A percentile compares a stretch with the other conserved stretches of the same genome.
Evolutionary conservation across 164 flowering plant genomes (phyloP).

Genomic region (Houttuynia cordata): DNA sequence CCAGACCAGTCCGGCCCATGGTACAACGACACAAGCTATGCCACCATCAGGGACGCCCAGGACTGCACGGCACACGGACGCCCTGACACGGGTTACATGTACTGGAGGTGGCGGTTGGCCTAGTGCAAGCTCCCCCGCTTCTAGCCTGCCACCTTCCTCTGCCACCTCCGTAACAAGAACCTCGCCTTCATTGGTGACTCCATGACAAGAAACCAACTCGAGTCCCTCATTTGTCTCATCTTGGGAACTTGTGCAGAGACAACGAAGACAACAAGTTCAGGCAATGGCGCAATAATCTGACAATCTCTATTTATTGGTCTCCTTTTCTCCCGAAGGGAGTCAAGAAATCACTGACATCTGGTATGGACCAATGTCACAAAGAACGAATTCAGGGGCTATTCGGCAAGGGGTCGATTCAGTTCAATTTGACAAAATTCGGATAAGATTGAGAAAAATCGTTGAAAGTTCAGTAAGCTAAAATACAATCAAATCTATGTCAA

Average conservation of each 20-base stretch:
- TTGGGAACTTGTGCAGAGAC: constrained; percentile 27
- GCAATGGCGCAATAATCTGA: constrained; percentile 56
- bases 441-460: too few relatives aligned
- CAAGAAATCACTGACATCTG: constrained; percentile 41
- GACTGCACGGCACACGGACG: constrained; percentile 80
- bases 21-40: constrained; percentile 66
- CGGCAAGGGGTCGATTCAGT: too few relatives aligned
- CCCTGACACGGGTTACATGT: constrained; percentile 57
- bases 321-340: constrained; percentile 72
- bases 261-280: constrained; percentile 76
- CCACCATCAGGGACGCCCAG: constrained; percentile 73
- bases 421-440: too few relatives aligned
- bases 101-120: constrained; percentile 76
- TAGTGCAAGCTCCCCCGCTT: constrained; percentile 65
- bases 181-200: constrained; percentile 91
- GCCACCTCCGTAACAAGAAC: constrained; percentile 41
- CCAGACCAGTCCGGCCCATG: constrained; percentile 40
- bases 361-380: too few relatives aligned
- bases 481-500: too few relatives aligned
- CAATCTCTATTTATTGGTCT: constrained; percentile 75
- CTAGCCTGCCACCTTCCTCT: constrained; percentile 45
- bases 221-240: constrained; percentile 76
- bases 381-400: too few relatives aligned
- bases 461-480: too few relatives aligned
- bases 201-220: constrained; percentile 88